A percentile compares a stretch with the other conserved stretches of the same genome.
These are phyloP conservation scores for Blastobotrys americana DNA, from an alignment of 805 yeast species.

Conservation along the genomic window DNA sequence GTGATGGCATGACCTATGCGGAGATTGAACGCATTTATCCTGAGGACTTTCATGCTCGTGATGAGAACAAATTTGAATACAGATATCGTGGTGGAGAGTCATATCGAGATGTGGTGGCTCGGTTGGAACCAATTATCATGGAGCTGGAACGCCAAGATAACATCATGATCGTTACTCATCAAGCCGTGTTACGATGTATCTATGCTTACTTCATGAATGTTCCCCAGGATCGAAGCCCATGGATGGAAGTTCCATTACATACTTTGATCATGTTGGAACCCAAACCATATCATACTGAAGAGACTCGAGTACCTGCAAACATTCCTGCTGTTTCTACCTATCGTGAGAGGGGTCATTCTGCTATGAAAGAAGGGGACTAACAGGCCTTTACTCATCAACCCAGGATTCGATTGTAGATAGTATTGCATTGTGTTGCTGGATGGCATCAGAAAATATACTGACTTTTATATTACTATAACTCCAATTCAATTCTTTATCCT, in stretches of 20 bases:
- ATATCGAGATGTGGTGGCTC: slow-evolving; percentile 87
- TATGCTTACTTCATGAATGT: slow-evolving; percentile 98
- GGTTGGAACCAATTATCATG: slow-evolving; percentile 97
- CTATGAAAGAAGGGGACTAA: no score
- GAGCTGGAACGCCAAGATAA: slow-evolving; percentile 96
- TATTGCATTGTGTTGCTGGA: no score
- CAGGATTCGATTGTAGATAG: no score
- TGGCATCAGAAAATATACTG: no score
- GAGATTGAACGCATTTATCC: slow-evolving; percentile 82
- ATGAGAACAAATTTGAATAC: slow-evolving; percentile 91
- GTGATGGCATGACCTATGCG: slow-evolving; percentile 95
- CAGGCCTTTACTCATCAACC: no score
- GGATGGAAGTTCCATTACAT: slow-evolving; percentile 98
- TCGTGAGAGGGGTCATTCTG: slow-evolving; percentile 70
- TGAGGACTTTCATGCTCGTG: slow-evolving; percentile 92
- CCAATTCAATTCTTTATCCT: no score
- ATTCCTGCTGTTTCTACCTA: slow-evolving; percentile 97
- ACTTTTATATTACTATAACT: no score
- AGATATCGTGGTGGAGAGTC: slow-evolving; percentile 97
- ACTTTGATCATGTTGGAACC: slow-evolving; percentile 92
- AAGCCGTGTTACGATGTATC: slow-evolving; percentile 91
- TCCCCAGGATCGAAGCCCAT: slow-evolving; percentile 94
- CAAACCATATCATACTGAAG: slow-evolving; percentile 85
- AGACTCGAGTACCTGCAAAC: slow-evolving; percentile 85
- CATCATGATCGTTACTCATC: slow-evolving; percentile 92